Percentiles rank a stretch among this genome's conserved stretches.
These are phyloP conservation scores for Fusarium oligoseptatum DNA, from an alignment of 2,329 filamentous ascomycete species.

Conservation along the genomic window DNA sequence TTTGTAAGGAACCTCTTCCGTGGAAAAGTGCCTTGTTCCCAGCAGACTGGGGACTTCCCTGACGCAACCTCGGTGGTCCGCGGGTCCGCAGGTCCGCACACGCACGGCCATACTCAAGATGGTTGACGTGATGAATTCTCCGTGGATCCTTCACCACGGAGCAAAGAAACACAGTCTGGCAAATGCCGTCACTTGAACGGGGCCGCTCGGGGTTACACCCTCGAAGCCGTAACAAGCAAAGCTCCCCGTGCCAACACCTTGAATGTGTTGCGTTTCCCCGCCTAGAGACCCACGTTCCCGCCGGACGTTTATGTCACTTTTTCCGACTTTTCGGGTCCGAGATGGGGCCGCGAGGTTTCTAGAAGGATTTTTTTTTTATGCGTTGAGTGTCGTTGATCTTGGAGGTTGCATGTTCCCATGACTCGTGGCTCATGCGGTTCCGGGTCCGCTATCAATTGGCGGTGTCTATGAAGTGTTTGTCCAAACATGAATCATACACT, in stretches of 20 bases:
- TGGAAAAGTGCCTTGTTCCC: background rate
- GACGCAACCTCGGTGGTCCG: conserved; percentile 26
- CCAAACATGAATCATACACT: background rate
- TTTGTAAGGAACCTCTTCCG: conserved; percentile 31
- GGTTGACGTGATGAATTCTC: conserved; percentile 21
- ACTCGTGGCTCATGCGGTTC: background rate
- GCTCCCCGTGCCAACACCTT: background rate
- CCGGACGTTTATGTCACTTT: conserved; percentile 5
- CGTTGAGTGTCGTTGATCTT: background rate
- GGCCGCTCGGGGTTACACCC: conserved; percentile 1
- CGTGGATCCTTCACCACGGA: conserved; percentile 9
- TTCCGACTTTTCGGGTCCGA: background rate
- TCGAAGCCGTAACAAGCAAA: background rate
- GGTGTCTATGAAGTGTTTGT: background rate
- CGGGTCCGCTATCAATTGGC: background rate
- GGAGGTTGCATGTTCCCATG: background rate
- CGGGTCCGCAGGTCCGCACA: conserved; percentile 17
- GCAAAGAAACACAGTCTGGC: background rate
- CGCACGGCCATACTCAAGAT: background rate
- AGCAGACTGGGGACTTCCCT: conserved; percentile 2
- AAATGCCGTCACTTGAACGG: background rate
- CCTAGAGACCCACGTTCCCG: background rate
- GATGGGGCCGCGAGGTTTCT: background rate
- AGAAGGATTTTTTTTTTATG: background rate
- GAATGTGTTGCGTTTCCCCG: background rate